Evolutionary conservation across 2,329 filamentous ascomycete genomes (phyloP), one percentile per base, ranked within the genome.

Genomic region (Exophiala sideris): DNA sequence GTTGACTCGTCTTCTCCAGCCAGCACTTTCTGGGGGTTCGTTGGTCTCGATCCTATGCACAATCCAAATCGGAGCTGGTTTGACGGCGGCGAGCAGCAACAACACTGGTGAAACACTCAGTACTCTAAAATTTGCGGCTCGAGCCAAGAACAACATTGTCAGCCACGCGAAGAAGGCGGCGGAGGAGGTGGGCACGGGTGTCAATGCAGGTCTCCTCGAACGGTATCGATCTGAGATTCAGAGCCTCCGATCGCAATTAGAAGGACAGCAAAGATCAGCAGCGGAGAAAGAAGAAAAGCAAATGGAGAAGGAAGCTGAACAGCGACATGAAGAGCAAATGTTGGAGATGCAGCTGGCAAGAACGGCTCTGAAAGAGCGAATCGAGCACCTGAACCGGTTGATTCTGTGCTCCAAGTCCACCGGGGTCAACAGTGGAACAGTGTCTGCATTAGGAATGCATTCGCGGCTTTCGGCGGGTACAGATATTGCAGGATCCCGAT

Each of bases 31-130:
- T 0, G 94, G 94, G 46, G 89, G 92, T 69, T 96, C 94, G 2
- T 81, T 99, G 11, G 91, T 99, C 66, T 97, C 92, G 66, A 99
- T 99, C 67, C 84, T 99, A 16, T 99, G 94, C 69, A 99, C 94
- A 0, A 94, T 99, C 50, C 89, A 96, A 67, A 87, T 95, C 42
- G 89, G 89, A n/a, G 79, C 87, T 1, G 81, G 83, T 10, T 86
- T 87, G 18, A 91, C 84, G 64, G 78, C 82, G 7, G 88, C 89
- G 1, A 81, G 85, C 16, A 87, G 83, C 63, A 88, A 80, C 18
- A 89, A 96, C 65, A 89, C 88, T 0, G 82, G 83, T 14, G 94
- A 99, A 73, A 97, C 92, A 0, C 75, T 99, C 51, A 99, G 96
- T 69, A 99, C 94, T 0, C 77, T 99, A 57, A 99, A 97, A 66